Base-by-base conservation (phyloP, 441 rosid species). In the Populus hybrid region DNA sequence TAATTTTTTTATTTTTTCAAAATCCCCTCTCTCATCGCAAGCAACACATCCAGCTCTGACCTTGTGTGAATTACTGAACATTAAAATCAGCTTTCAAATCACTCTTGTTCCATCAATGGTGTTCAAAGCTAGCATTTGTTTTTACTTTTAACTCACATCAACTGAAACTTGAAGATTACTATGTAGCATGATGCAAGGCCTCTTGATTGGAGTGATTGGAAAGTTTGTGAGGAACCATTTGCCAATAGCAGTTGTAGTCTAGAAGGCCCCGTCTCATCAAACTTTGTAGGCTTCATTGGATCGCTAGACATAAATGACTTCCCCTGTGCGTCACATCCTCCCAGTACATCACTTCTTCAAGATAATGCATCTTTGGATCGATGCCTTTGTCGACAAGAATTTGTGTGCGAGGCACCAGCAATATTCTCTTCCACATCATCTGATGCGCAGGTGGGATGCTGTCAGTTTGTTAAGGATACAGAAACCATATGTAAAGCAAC, bases 141-240 rank as follows among this genome's bases (percentile, higher is more conserved):
- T 75, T 23, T 75, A 21, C 21, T 69, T 40, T 50, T 61, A 57
- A 40, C 72, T 76, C 72, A 23, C 23, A 59, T 69, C 28, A 5
- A n/a, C 26, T 80, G 72, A 72, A 65, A 40, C 30, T 80, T 69
- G 23, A 69, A 70, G 69, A 32, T 69, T 78, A 73, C 69, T 70
- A 57, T 84, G 82, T 83, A 92, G 87, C 93, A 90, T 80, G 84
- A 77, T 72, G 78, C 70, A 61, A 76, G 32, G 74, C 36, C 82
- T 77, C 83, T 90, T 86, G 95, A 94, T 82, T 95, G 99, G 99
- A 89, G 83, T 76, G 80, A 85, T 72, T 92, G 95, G 97, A 83
- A 76, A 18, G 87, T 94, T 82, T 42, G 67, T 59, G 92, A 86
- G 82, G 75, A 88, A 80, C 36, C 79, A 28, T 79, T 76, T 70